A percentile compares a stretch with the other conserved stretches of the same genome.
Conservation (phyloP, 345 rosid species). For the Balakata baccata region DNA sequence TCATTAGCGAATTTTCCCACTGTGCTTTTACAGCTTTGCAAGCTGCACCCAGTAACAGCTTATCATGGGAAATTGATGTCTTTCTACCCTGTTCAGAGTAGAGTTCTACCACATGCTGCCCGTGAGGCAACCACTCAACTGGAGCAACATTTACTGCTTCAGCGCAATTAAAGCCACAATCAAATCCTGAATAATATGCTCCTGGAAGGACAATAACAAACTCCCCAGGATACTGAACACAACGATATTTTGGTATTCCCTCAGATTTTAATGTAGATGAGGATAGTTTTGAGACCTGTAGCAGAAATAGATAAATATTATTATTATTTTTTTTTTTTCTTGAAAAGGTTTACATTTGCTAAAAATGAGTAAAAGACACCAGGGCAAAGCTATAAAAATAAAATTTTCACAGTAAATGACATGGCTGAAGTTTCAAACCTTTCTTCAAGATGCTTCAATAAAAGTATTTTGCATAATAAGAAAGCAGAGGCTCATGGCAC, state of each 20-base stretch:
- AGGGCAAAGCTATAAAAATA: not conserved
- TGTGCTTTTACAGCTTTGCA: conserved; percentile 54
- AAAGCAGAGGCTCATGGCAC: conserved; percentile 9
- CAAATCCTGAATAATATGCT: conserved; percentile 53
- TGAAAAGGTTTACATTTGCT: not conserved
- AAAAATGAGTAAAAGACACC: not conserved
- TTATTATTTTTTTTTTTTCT: not conserved
- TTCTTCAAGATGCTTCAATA: not conserved
- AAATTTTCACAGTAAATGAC: not conserved
- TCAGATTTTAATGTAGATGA: conserved; percentile 43
- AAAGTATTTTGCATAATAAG: not conserved
- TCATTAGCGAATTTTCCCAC: conserved; percentile 44
- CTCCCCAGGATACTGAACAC: conserved; percentile 67
- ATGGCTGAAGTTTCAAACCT: not conserved
- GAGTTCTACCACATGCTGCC: conserved; percentile 48
- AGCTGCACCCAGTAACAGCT: conserved; percentile 57
- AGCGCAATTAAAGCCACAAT: conserved; percentile 65
- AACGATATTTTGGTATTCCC: conserved; percentile 57
- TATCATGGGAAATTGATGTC: conserved; percentile 60
- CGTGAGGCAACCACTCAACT: conserved; percentile 69
- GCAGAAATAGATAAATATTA: conserved; percentile 8
- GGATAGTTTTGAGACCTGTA: conserved; percentile 45
- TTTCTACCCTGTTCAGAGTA: conserved; percentile 45
- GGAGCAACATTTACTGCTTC: conserved; percentile 69
- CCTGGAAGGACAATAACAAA: conserved; percentile 67